These are phyloP conservation scores for Zychaea mexicana DNA, from an alignment of 371 early-diverging fungal genomes.

Conservation along the genomic window DNA sequence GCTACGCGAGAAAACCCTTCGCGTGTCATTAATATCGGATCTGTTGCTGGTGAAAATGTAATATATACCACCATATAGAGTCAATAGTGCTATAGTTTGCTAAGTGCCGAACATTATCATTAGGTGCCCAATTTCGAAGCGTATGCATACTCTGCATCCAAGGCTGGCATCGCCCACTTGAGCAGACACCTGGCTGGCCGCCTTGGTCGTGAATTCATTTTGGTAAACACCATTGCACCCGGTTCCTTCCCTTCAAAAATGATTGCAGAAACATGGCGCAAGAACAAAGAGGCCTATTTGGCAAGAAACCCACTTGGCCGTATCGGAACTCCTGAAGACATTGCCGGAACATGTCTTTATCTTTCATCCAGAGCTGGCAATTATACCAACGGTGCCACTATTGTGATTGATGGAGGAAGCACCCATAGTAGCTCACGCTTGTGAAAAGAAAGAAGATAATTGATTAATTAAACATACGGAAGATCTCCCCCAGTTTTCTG, in stretches of 20 bases:
- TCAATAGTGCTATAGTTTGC: too few species aligned
- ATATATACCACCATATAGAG: too few species aligned
- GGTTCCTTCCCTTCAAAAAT: conserved; percentile 89
- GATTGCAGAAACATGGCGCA: conserved; percentile 75
- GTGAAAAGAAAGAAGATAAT: too few species aligned
- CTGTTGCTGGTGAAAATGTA: conserved; percentile 73
- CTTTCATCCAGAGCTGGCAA: conserved; percentile 77
- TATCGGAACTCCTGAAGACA: conserved; percentile 81
- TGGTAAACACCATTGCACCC: conserved; percentile 90
- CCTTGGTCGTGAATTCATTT: conserved; percentile 64
- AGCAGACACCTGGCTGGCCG: conserved; percentile 70
- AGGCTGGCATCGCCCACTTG: conserved; percentile 80
- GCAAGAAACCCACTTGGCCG: conserved; percentile 69
- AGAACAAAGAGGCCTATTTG: conserved; percentile 58
- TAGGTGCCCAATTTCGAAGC: conserved; percentile 62
- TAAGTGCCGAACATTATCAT: conserved; percentile 60
- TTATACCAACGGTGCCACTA: conserved; percentile 81
- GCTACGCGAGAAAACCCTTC: conserved; percentile 61
- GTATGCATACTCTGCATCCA: conserved; percentile 78
- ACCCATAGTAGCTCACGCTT: background rate
- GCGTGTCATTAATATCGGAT: conserved; percentile 70
- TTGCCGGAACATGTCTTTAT: conserved; percentile 85
- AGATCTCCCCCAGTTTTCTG: too few species aligned
- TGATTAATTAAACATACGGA: too few species aligned
- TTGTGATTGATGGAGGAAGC: conserved; percentile 85